Conservation (phyloP, 164 flowering plant genomes). For the Stephania cephalantha region DNA sequence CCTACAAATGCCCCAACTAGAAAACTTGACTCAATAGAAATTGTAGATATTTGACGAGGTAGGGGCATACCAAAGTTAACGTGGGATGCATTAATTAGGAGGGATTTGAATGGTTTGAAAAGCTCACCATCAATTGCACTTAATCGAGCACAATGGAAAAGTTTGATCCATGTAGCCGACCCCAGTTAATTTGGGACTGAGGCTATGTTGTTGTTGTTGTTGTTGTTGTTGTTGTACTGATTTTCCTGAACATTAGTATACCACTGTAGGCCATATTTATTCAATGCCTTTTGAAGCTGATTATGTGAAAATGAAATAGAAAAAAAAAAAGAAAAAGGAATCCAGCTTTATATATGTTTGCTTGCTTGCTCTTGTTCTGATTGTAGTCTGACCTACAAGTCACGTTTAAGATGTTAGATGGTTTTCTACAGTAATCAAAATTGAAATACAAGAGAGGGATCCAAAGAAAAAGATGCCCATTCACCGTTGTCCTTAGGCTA, state of each 20-base stretch:
- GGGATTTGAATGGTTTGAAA: too few relatives aligned
- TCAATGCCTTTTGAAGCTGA: constrained; percentile 23
- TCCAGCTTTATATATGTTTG: background rate
- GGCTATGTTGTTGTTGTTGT: too few relatives aligned
- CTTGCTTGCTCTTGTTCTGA: constrained; percentile 3
- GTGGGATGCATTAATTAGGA: too few relatives aligned
- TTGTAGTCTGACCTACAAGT: constrained; percentile 1
- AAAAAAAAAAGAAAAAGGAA: constrained; percentile 6
- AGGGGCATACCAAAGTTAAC: too few relatives aligned
- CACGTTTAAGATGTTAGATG: background rate
- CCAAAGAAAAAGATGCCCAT: background rate
- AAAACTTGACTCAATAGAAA: too few relatives aligned
- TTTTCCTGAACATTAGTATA: constrained; percentile 23
- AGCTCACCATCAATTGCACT: too few relatives aligned
- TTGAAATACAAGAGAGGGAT: constrained; percentile 10
- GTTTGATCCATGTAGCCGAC: too few relatives aligned
- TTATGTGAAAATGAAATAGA: constrained; percentile 8
- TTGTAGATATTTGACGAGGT: too few relatives aligned
- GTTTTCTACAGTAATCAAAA: constrained; percentile 11
- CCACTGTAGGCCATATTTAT: constrained; percentile 16
- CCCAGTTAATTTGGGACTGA: too few relatives aligned
- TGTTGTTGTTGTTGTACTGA: too few relatives aligned
- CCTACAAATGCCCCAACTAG: too few relatives aligned
- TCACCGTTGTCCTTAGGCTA: background rate
- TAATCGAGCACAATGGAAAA: too few relatives aligned